Conservation (phyloP, 768 basidiomycete species). For the Leucocoprinus sp. region DNA sequence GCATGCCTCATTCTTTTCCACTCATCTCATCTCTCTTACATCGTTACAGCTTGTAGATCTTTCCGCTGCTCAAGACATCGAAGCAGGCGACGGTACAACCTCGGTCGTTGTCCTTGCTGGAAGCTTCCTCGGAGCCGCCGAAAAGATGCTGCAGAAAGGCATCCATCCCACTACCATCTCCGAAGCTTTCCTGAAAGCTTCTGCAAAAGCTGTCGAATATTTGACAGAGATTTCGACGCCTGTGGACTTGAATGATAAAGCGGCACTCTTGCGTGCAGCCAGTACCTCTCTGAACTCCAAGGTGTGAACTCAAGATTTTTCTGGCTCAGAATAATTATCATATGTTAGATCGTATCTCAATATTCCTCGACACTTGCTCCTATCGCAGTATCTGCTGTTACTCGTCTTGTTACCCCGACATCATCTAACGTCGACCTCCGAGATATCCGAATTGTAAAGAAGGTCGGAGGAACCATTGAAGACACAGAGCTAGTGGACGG, state of each 20-base stretch:
- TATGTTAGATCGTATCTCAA: slow-evolving; percentile 88
- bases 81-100: slow-evolving; percentile 98
- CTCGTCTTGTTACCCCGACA: slow-evolving; percentile 77
- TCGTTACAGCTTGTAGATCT: slow-evolving; percentile 81
- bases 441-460: slow-evolving; percentile 95
- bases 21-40: slow-evolving; percentile 10
- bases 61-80: slow-evolving; percentile 95
- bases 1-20: slow-evolving; percentile 30
- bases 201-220: slow-evolving; percentile 88
- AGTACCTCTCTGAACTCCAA: slow-evolving; percentile 96
- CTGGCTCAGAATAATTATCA: neutral
- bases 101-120: slow-evolving; percentile 96
- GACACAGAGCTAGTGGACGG: slow-evolving; percentile 97
- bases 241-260: slow-evolving; percentile 82
- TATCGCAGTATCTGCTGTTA: slow-evolving; percentile 95
- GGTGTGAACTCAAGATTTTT: slow-evolving; percentile 30
- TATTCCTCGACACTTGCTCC: slow-evolving; percentile 98
- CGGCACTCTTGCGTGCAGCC: slow-evolving; percentile 82
- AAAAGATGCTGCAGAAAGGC: slow-evolving; percentile 93
- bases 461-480: slow-evolving; percentile 98
- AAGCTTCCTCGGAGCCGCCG: slow-evolving; percentile 85
- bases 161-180: slow-evolving; percentile 98
- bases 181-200: slow-evolving; percentile 90
- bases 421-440: slow-evolving; percentile 95
- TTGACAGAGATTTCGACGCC: slow-evolving; percentile 88